Base-by-base conservation (phyloP, 352 stramenopile genomes). In the Globisporangium radiosum region DNA sequence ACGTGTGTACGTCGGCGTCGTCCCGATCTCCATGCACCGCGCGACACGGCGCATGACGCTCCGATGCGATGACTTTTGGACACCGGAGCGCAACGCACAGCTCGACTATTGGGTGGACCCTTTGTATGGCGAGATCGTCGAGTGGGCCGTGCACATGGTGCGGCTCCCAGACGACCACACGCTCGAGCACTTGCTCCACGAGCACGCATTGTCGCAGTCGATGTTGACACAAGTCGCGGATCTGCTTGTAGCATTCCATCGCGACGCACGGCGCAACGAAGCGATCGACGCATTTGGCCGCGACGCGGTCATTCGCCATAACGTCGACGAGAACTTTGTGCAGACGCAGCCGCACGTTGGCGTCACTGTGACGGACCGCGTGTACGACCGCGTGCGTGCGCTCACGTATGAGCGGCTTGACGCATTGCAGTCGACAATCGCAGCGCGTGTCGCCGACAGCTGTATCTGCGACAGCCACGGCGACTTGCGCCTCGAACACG, bases 141-240 rank as follows among this genome's bases (percentile, higher is more conserved):
- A 90, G 69, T 90, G 80, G 80, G 80, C 80, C 4, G 80, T 90
- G 61, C 75, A 87, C 57, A 88, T 90, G 77, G 68, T 75, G 52
- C 77, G 80, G 0, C 72, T 90, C 38, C 72, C 80, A 0, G 77
- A 88, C 56, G 68, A 85, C 15, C 68, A 72, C 45, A 85, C 75
- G 48, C 60, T 87, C 53, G 47, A 81, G 59, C 39, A 79, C 51
- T 37, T 44, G 15, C 70, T 90, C 58, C 64, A 76, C 13, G 56
- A 68, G 5, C 66, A 63, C 0, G 15, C 56, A 2, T 48, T 90
- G 17, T 79, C 69, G 37, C 33, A 76, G 37, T 36, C 52, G 4
- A 72, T 76, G 44, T 61, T 90, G 14, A 39, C 65, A 1, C 49
- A 73, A 58, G 77, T 88, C 11, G 73, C 77, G 0, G 56, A 65